Evolutionary conservation across 495 filamentous ascomycete genomes (phyloP).

Genomic region (Entonaema liquescens): DNA sequence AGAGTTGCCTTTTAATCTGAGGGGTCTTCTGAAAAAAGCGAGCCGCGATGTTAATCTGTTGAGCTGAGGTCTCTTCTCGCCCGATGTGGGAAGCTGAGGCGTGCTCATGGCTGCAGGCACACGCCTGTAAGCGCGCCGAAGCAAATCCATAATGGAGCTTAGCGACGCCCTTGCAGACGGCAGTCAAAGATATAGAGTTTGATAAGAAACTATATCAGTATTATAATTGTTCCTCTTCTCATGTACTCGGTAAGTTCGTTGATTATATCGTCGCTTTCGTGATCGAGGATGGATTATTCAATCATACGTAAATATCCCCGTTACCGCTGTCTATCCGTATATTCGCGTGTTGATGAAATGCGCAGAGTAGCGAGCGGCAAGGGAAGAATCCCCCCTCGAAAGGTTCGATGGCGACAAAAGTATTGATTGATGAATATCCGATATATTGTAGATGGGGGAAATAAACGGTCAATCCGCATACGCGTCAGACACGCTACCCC

Average conservation of each 20-base stretch:
- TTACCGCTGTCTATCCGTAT: constrained; percentile 30
- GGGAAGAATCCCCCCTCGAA: constrained; percentile 18
- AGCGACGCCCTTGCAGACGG: constrained; percentile 19
- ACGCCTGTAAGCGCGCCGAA: constrained; percentile 61
- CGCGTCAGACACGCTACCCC: constrained; percentile 36
- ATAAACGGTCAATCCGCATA: constrained; percentile 29
- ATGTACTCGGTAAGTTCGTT: not conserved
- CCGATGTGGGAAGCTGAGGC: constrained; percentile 54
- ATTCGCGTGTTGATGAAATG: constrained; percentile 18
- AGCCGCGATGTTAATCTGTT: constrained; percentile 60
- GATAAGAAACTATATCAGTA: not conserved
- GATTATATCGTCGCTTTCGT: constrained; percentile 21
- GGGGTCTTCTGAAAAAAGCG: constrained; percentile 86
- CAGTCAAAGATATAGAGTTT: not conserved
- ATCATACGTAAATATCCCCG: constrained; percentile 16
- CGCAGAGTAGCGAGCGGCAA: constrained; percentile 44
- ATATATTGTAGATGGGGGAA: not conserved
- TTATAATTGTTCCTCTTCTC: constrained; percentile 1
- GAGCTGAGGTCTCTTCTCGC: constrained; percentile 55
- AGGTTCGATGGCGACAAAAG: constrained; percentile 14
- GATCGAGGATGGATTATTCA: constrained; percentile 22
- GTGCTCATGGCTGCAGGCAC: constrained; percentile 51
- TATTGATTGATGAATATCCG: constrained; percentile 3
- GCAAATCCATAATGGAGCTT: constrained; percentile 60
- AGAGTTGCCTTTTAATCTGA: constrained; percentile 93